Conservation (phyloP, 768 basidiomycete genomes). For the Pulveroboletus sp. region DNA sequence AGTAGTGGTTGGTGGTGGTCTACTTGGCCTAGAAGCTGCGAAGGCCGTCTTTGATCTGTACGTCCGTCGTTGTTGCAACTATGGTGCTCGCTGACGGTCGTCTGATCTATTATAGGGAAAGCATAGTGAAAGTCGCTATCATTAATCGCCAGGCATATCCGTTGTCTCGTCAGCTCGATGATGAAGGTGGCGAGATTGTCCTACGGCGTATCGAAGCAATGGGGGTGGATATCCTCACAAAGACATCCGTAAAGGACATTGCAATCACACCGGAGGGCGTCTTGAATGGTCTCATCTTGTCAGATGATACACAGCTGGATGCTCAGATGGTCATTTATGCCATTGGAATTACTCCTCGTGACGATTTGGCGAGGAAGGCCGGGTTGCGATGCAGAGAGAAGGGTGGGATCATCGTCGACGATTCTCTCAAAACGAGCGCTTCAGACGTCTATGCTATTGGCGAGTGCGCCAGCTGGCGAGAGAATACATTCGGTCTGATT, state of each 20-base stretch:
- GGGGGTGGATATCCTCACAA: conserved; percentile 54
- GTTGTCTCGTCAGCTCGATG: conserved; percentile 56
- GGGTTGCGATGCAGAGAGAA: conserved; percentile 47
- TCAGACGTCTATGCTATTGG: conserved; percentile 68
- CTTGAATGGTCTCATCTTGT: conserved; percentile 49
- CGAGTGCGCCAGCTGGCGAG: conserved; percentile 68
- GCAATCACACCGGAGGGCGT: conserved; percentile 35
- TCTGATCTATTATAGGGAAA: conserved; percentile 16
- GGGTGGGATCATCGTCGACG: conserved; percentile 58
- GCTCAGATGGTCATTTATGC: conserved; percentile 61
- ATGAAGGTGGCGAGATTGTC: conserved; percentile 57
- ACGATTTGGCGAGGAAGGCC: conserved; percentile 54
- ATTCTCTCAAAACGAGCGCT: conserved; percentile 53
- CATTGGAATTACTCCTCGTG: conserved; percentile 67
- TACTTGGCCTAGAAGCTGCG: conserved; percentile 71
- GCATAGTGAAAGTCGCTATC: conserved; percentile 47
- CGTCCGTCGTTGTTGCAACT: no score
- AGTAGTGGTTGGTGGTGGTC: conserved; percentile 60
- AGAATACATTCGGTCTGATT: conserved; percentile 68
- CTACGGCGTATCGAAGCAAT: conserved; percentile 54
- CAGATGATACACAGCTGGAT: conserved; percentile 42
- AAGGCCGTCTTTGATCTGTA: conserved; percentile 64
- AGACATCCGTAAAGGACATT: conserved; percentile 36
- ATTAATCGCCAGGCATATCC: conserved; percentile 50
- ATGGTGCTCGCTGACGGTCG: no score